phyloP scores from a whole-genome alignment of 2,329 filamentous ascomycete genomes.

The Chrysoporthe deuterocubensis region DNA sequence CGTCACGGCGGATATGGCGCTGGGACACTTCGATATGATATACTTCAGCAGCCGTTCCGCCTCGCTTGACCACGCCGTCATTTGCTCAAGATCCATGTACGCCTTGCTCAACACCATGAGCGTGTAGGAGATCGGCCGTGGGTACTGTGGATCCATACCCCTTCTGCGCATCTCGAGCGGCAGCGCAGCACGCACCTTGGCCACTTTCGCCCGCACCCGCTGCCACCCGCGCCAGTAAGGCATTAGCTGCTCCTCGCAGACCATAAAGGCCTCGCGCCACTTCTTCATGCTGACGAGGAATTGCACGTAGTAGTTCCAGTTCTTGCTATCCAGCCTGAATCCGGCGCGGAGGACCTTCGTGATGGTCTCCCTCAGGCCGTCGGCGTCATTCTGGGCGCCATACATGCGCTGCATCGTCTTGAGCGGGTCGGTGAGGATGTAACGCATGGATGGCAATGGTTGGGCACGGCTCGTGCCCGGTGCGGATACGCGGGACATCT shows the following conservation, averaged over 20 bases:
- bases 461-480: constrained; percentile 32
- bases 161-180: constrained; percentile 46
- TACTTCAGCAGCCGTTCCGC: constrained; percentile 45
- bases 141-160: constrained; percentile 42
- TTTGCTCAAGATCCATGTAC: constrained; percentile 53
- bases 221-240: constrained; percentile 77
- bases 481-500: constrained; percentile 44
- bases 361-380: constrained; percentile 55
- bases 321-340: constrained; percentile 74
- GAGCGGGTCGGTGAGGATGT: constrained; percentile 55
- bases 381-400: constrained; percentile 44
- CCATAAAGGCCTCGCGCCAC: constrained; percentile 68
- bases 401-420: constrained; percentile 54
- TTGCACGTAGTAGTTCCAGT: constrained; percentile 81
- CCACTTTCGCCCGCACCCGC: constrained; percentile 34
- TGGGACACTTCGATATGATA: constrained; percentile 46
- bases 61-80: constrained; percentile 53
- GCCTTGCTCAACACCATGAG: constrained; percentile 53
- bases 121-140: constrained; percentile 49
- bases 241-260: constrained; percentile 81
- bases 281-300: constrained; percentile 64
- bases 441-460: constrained; percentile 54
- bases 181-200: constrained; percentile 35
- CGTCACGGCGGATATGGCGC: constrained; percentile 46
- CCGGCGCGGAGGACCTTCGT: constrained; percentile 64